Base-by-base conservation (phyloP, 352 stramenopile genomes). In the Aphanomyces invadans region DNA sequence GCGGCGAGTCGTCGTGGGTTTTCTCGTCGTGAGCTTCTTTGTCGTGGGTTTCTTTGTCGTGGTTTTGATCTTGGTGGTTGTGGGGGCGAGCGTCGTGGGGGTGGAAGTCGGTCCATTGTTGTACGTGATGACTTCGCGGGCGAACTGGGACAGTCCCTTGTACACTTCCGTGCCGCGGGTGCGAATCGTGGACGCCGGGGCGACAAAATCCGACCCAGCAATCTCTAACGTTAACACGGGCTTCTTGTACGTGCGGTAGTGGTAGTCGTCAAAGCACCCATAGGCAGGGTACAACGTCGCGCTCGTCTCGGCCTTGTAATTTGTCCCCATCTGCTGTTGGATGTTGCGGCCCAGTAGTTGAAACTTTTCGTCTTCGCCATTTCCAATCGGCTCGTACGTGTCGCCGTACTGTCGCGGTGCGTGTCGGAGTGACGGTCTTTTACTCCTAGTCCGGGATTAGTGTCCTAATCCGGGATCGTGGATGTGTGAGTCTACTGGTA, bases 221-320 rank as follows among this genome's bases (percentile, higher is more conserved):
- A 77, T 69, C 33, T 77, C 72, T 31, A 77, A 69, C 31, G 65
- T 77, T 32, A 77, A 26, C 28, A 70, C 72, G 3, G 60, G 44
- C 57, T 75, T 74, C 54, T 70, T 53, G 56, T 74, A 74, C 56
- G 70, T 71, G 28, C 73, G 61, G 42, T 74, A 77, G 39, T 69
- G 64, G 26, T 55, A 70, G 63, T 77, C 72, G 57, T 71, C 72
- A 45, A 77, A 75, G 32, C 65, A 68, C 28, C 72, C 72, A 53
- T 75, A 77, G 9, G 68, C 56, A 11, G 71, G 51, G 64, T 77
- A 77, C 26, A 77, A 49, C 25, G 73, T 39, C 0, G 52, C 52
- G 2, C 59, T 48, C 0, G 60, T 73, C 53, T 71, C 57, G 48
- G 62, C 73, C 44, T 63, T 71, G 70, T 77, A 77, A 65, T 56